Conservation (phyloP, 148 eudicot genomes). For the Camellia lanceoleosa region DNA sequence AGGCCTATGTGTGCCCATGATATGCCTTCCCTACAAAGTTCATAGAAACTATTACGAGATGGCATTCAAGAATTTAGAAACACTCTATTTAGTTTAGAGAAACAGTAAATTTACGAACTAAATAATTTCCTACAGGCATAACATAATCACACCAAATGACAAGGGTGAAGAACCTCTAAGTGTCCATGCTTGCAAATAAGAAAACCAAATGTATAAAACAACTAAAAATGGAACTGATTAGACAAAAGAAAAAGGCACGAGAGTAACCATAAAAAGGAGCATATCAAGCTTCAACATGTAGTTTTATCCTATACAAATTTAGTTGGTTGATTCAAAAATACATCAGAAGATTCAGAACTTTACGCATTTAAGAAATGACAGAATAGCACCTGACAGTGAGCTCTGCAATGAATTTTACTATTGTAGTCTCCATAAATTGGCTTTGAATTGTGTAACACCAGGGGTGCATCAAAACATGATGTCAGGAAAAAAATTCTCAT, state of each 20-base stretch:
- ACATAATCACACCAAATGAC: background rate
- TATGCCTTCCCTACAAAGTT: conserved; percentile 50
- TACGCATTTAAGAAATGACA: background rate
- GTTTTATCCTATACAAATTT: no score
- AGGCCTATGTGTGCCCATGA: conserved; percentile 26
- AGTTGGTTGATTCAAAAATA: no score
- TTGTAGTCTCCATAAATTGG: background rate
- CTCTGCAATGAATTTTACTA: background rate
- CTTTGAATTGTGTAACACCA: background rate
- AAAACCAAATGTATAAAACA: background rate
- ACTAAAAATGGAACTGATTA: background rate
- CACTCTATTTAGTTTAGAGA: background rate
- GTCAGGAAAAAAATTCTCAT: no score
- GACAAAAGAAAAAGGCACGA: background rate
- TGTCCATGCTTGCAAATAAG: background rate
- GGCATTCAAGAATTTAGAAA: background rate
- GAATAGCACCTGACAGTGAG: background rate
- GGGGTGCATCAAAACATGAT: no score
- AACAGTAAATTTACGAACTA: background rate
- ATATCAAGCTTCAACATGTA: background rate
- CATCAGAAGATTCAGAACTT: background rate
- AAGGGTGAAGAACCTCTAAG: background rate
- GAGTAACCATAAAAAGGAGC: background rate
- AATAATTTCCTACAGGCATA: background rate
- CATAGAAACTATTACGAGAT: background rate